Evolutionary conservation across 2,329 filamentous ascomycete genomes (phyloP).

Genomic region (Diaporthe velutina): DNA sequence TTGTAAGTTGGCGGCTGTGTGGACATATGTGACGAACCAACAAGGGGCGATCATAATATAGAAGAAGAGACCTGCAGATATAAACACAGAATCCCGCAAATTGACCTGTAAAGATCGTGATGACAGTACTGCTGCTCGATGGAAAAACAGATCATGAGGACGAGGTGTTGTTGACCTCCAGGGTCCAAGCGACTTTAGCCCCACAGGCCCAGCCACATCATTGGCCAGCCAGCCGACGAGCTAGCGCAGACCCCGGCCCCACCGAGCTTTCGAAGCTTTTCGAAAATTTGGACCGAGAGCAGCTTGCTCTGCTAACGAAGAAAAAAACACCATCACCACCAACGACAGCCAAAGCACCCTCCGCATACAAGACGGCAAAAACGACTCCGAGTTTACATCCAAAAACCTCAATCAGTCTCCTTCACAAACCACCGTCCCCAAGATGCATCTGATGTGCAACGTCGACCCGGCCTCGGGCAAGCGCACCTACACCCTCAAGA

Average conservation of each 20-base stretch:
- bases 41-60: no score
- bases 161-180: background rate
- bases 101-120: background rate
- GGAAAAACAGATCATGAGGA: background rate
- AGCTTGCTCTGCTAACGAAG: background rate
- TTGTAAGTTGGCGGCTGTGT: no score
- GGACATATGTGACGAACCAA: no score
- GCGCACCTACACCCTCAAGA: constrained; percentile 95
- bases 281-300: constrained; percentile 27
- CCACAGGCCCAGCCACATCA: background rate
- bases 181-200: background rate
- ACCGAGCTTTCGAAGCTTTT: background rate
- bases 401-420: no score
- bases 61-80: no score
- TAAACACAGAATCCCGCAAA: background rate
- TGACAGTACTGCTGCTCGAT: background rate
- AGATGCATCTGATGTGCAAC: constrained; percentile 83
- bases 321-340: background rate
- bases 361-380: background rate
- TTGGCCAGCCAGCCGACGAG: background rate
- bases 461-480: constrained; percentile 81
- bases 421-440: constrained; percentile 29
- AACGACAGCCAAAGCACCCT: background rate
- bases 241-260: background rate
- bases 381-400: no score